phyloP scores from a whole-genome alignment of 1,284 basidiomycete species.

The Grifola frondosa region DNA sequence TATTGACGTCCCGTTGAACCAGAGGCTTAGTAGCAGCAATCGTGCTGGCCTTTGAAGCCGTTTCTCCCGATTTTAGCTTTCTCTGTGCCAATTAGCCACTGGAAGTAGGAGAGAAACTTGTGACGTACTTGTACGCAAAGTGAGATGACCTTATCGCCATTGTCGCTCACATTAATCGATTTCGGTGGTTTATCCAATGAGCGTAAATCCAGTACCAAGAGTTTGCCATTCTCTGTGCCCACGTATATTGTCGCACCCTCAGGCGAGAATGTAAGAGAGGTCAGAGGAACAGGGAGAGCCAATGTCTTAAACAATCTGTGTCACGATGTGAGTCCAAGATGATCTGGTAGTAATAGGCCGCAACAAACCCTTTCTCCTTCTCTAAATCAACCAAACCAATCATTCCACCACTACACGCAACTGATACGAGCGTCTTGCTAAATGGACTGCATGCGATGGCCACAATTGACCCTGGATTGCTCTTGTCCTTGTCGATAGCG shows the following conservation, averaged over 20 bases:
- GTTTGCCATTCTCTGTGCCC: conserved; percentile 60
- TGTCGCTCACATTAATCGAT: conserved; percentile 47
- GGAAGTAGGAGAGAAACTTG: not conserved
- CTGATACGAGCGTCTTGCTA: conserved; percentile 66
- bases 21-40: conserved; percentile 19
- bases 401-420: conserved; percentile 51
- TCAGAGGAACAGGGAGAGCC: conserved; percentile 49
- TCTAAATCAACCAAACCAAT: conserved; percentile 66
- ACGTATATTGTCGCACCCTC: conserved; percentile 66
- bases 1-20: conserved; percentile 26
- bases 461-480: conserved; percentile 43
- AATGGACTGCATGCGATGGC: conserved; percentile 66
- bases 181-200: conserved; percentile 61
- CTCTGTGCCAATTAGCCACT: conserved; percentile 14
- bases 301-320: conserved; percentile 56
- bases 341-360: not conserved
- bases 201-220: conserved; percentile 62
- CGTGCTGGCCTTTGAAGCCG: conserved; percentile 13
- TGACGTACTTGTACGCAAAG: conserved; percentile 55
- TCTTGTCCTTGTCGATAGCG: conserved; percentile 46
- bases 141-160: conserved; percentile 45
- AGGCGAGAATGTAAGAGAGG: conserved; percentile 60
- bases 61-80: conserved; percentile 27
- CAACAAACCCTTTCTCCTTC: conserved; percentile 65
- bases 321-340: conserved; percentile 1